Evolutionary conservation across 2,329 filamentous ascomycete species (phyloP), one percentile per base, ranked within the genome.

Genomic region (Rhinocladiella mackenziei): DNA sequence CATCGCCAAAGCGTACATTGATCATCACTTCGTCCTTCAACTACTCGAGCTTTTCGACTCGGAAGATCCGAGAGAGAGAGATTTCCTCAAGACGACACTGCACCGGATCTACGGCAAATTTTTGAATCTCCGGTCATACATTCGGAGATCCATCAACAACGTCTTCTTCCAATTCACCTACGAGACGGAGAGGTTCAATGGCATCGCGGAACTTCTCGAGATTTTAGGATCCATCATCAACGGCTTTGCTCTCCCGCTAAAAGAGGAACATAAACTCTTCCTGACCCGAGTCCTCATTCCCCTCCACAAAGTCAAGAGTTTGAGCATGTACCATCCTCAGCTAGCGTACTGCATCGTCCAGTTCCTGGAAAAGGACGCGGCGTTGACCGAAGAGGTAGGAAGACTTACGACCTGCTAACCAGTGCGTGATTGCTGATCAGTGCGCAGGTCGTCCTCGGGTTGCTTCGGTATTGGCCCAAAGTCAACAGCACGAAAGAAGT

Each of bases 161-260:
- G 92, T 98, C 59, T 98, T 98, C 72, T 98, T 98, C 77, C 92
- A 98, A 64, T 98, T 98, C 67, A 89, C 89, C 49, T 98, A 98
- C 65, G 92, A 98, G 69, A 98, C 92, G 3, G 92, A 98, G 68
- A 80, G 92, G 47, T 97, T 98, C 73, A 98, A 98, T 60, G 92
- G 92, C 41, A 96, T 98, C 60, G 92, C 92, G 2, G 92, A 98
- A 66, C 74, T 98, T 20, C 76, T 98, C 25, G 92, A 98, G 65
- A 98, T 98, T 56, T 74, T 98, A 39, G 92, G 92, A 20, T 97
- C 92, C 54, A 98, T 98, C 62, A 98, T 98, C 75, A 98, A 98
- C 64, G 92, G 92, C 33, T 98, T 98, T 63, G 92, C 92, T 15
- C 72, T 98, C 44, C 92, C 92, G 9, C 74, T 98, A 40, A 98